Base-by-base conservation (phyloP, 352 stramenopile species). In the Globisporangium irregulare region DNA sequence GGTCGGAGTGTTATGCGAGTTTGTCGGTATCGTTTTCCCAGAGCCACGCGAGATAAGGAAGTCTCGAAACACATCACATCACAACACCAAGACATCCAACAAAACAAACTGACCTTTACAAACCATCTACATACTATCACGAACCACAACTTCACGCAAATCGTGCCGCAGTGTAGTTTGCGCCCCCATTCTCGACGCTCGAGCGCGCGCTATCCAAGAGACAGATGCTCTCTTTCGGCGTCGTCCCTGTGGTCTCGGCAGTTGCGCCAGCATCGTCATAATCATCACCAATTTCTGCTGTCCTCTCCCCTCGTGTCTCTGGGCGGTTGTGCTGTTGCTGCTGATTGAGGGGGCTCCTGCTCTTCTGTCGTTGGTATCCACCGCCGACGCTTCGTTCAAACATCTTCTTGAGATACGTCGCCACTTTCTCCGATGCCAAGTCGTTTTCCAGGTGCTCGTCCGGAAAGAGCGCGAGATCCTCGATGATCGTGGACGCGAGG, bases 401-500 rank as follows among this genome's bases (percentile, higher is more conserved):
- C 63, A 63, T 48, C 1, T 51, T 61, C 25, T 62, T 55, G 15
- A 68, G 32, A n/a, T 68, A 68, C 54, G 48, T 36, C 24, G 54
- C 27, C 9, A 63, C 41, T 29, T 57, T 57, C 24, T 62, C 63
- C 0, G 55, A n/a, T 9, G 53, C 25, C 12, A 63, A 7, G 25
- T 57, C 27, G 41, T 60, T 34, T 14, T 50, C 50, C 18, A 53
- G 46, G 7, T 41, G 18, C 1, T 69, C 54, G 43, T 62, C 25
- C 0, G 53, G 36, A 20, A 74, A 63, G 20, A 74, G 51, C 63
- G 78, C 69, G 7, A 79, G 50, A 38, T 83, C 74, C 65, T 83
- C 78, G n/a, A 80, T 68, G 41, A 77, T 64, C n/a, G 72, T 73
- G 14, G 72, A 48, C 9, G 68, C 66, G 24, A 83, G 57, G 59